Percentiles rank a stretch among this genome's conserved stretches.
Evolutionary conservation across 108 stramenopile genomes (phyloP).

Genomic region (Cylindrotheca closterium): DNA sequence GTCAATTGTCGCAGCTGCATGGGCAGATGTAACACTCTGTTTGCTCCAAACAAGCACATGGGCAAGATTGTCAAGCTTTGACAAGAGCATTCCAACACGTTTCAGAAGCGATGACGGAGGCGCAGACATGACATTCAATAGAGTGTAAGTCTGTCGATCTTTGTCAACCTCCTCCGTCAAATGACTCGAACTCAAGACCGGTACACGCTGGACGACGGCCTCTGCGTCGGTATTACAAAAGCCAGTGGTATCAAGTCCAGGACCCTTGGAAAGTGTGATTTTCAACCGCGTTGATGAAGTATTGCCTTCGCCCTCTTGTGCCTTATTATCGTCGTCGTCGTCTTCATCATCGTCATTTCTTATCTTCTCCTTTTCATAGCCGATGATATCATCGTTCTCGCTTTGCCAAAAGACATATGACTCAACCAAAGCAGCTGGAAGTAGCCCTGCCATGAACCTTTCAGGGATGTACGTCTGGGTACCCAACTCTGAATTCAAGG

Average conservation of each 20-base stretch:
- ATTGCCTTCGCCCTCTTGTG: conserved; percentile 42
- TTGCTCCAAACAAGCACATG: conserved; percentile 96
- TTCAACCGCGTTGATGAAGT: conserved; percentile 63
- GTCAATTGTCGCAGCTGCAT: conserved; percentile 81
- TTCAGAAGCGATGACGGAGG: conserved; percentile 85
- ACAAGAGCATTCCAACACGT: conserved; percentile 85
- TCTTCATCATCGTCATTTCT: conserved; percentile 58
- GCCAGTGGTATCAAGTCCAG: conserved; percentile 78
- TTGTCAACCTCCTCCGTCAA: conserved; percentile 52
- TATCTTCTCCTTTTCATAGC: conserved; percentile 62
- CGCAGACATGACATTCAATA: conserved; percentile 88
- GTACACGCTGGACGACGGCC: conserved; percentile 76
- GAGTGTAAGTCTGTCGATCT: conserved; percentile 71
- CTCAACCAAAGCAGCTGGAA: conserved; percentile 93
- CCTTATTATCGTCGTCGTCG: conserved; percentile 39
- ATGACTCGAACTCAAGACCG: conserved; percentile 48
- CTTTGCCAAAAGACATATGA: conserved; percentile 97
- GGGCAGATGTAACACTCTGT: conserved; percentile 60
- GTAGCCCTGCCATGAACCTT: conserved; percentile 86
- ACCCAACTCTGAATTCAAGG: conserved; percentile 80
- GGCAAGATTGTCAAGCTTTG: conserved; percentile 90
- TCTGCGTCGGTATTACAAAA: conserved; percentile 89
- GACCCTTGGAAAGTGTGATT: conserved; percentile 70
- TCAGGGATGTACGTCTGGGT: conserved; percentile 85
- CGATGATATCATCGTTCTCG: conserved; percentile 88